Conservation (phyloP, 371 early-diverging fungal species). For the Sporodiniella umbellata region DNA sequence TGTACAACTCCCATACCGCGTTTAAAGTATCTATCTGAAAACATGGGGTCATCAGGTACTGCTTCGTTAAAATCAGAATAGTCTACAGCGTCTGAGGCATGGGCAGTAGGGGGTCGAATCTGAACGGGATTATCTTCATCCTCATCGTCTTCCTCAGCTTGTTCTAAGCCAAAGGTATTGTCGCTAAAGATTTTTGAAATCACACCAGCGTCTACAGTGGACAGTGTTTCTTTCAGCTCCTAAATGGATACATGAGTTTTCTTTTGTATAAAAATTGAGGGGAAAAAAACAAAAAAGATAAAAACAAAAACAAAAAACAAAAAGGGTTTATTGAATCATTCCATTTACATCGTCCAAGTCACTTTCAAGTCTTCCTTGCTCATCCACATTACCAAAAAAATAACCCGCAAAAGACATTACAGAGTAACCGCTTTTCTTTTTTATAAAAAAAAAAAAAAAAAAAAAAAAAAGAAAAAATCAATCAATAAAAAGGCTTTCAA, state of each 20-base stretch:
- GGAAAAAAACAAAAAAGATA: background rate
- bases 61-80: conserved; percentile 81
- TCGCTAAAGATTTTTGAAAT: conserved; percentile 53
- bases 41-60: conserved; percentile 61
- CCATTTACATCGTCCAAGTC: conserved; percentile 63
- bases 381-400: conserved; percentile 89
- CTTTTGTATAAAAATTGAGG: background rate
- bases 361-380: conserved; percentile 73
- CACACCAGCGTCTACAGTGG: conserved; percentile 52
- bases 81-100: conserved; percentile 73
- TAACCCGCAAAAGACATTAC: conserved; percentile 72
- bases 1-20: conserved; percentile 37
- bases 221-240: conserved; percentile 69
- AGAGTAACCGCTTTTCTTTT: too few relatives aligned
- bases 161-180: conserved; percentile 55
- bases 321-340: too few relatives aligned
- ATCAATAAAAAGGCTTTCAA: too few relatives aligned
- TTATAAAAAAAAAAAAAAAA: background rate
- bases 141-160: conserved; percentile 32
- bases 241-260: conserved; percentile 9
- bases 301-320: background rate
- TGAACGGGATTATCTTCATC: conserved; percentile 21
- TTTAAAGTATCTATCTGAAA: conserved; percentile 41
- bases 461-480: background rate
- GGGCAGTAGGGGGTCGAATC: conserved; percentile 35